Percentiles rank a stretch among this genome's conserved stretches.
Conservation (phyloP, 176 grass and related monocot genomes). For the Zizania latifolia region DNA sequence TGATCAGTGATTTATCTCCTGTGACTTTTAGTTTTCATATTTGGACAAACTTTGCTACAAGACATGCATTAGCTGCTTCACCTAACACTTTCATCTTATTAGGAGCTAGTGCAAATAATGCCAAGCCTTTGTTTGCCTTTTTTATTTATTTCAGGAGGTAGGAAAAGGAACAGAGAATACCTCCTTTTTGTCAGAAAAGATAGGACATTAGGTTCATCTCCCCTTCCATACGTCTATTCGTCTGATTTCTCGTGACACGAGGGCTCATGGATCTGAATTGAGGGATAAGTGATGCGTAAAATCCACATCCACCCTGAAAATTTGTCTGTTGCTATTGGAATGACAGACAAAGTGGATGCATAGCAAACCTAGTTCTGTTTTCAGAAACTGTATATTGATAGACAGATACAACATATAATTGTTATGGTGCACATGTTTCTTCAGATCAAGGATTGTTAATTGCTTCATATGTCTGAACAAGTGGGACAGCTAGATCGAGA, state of each 20-base stretch:
- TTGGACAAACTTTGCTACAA: not conserved
- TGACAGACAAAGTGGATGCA: conserved; percentile 11
- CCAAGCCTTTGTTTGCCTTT: not conserved
- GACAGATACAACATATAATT: conserved; percentile 12
- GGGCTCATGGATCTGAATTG: conserved; percentile 8
- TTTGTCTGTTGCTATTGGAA: conserved; percentile 19
- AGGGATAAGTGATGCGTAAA: conserved; percentile 3
- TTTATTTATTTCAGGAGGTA: not conserved
- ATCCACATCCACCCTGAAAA: not conserved
- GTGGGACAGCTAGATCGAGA: conserved; percentile 15
- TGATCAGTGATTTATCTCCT: not conserved
- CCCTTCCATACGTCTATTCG: not conserved
- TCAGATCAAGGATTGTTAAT: not conserved
- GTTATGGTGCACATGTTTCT: conserved; percentile 13
- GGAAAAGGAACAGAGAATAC: conserved; percentile 3
- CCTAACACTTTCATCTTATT: not conserved
- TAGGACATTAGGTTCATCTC: conserved; percentile 25
- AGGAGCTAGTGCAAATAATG: not conserved
- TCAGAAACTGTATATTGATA: not conserved
- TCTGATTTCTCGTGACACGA: not conserved
- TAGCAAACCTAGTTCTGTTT: conserved; percentile 3
- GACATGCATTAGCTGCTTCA: not conserved
- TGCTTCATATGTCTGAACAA: not conserved
- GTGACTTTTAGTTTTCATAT: not conserved
- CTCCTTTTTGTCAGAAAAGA: not conserved